Evolutionary conservation across 2,329 filamentous ascomycete genomes (phyloP), one percentile per base, ranked within the genome.

Genomic region (Periglandula ipomoeae): DNA sequence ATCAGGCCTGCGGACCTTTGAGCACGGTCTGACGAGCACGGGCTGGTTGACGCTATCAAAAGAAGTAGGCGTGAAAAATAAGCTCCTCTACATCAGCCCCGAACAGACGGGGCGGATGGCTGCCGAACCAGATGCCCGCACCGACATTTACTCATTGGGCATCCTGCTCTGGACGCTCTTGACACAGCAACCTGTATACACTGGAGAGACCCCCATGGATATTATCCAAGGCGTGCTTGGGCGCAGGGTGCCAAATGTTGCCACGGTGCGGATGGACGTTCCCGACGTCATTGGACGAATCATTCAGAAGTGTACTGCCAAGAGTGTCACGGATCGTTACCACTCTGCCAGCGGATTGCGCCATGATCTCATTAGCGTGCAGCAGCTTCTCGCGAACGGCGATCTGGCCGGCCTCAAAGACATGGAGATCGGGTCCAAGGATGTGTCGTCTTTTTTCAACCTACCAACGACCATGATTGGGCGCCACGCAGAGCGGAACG

Each of bases 71-170:
- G 87, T 89, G 37, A 89, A 89, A 67, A 84, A 90, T 61, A 95
- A 95, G 66, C 73, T 97, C 19, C 81, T 90, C 46, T 96, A 89
- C 61, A 94, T 96, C 61, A 91, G 89, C 42, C 90, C 91, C 0
- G 91, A 97, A 62, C 91, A 96, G 70, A 96, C 91, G 2, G 91
- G 91, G 13, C 83, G 91, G 19, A 85, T 96, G 78, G 87, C 89
- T 3, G 89, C 87, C 3, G 90, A 96, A 64, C 91, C 91, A 1
- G 91, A 96, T 66, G 87, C 80, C 39, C 80, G 91, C 37, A 96
- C 91, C 15, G 91, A 97, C 65, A 94, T 96, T 27, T 96, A 96
- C 69, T 90, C 88, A 0, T 71, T 96, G 1, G 91, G 91, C 4
- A 83, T 96, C 35, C 67, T 96, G 1, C 91, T 96, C 64, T 96